Evolutionary conservation across 1,284 basidiomycete species (phyloP), one percentile per base, ranked within the genome.

Genomic region (Abortiporus biennis): DNA sequence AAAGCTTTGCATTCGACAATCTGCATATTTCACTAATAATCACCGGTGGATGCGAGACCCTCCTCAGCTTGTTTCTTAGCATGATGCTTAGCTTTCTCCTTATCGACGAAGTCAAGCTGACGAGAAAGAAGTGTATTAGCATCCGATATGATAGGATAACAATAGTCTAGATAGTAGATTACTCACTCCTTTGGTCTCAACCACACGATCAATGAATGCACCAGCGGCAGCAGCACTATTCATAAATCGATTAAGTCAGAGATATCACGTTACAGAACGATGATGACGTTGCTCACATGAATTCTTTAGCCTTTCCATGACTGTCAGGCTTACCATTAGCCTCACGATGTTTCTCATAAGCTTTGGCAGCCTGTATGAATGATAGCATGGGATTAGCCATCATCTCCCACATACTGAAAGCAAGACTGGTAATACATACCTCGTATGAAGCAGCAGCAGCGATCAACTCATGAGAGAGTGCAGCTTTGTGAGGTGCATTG

Each of bases 381-480:
- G n/a, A 15, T 19, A 19, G 9, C 19, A 19, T 15, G 35, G n/a
- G 24, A 29, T 24, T 30, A 12, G 15, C 13, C 15, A n/a, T n/a
- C n/a, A n/a, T n/a, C n/a, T n/a, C 52, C 20, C 35, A 6, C 11
- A 16, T 16, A 6, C 8, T 16, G 8, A 9, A 11, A 19, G 11
- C 19, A n/a, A n/a, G n/a, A 46, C 25, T 43, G 38, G 19, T 19
- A 25, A 29, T 24, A 32, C 52, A 12, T 32, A 61, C 62, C 59
- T 65, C 65, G 57, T 63, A 68, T 30, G 77, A 68, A 36, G 77
- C 78, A 44, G 77, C 78, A 44, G 63, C 78, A 40, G 75, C 77
- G 53, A 85, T 73, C 52, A 83, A 67, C 60, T 84, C 80, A 59
- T 84, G 80, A 16, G 78, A 76, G 39, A 79, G 59, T 44, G 57